Evolutionary conservation across 2,329 filamentous ascomycete species (phyloP), one percentile per base, ranked within the genome.

Genomic region (Blumeria hordei): DNA sequence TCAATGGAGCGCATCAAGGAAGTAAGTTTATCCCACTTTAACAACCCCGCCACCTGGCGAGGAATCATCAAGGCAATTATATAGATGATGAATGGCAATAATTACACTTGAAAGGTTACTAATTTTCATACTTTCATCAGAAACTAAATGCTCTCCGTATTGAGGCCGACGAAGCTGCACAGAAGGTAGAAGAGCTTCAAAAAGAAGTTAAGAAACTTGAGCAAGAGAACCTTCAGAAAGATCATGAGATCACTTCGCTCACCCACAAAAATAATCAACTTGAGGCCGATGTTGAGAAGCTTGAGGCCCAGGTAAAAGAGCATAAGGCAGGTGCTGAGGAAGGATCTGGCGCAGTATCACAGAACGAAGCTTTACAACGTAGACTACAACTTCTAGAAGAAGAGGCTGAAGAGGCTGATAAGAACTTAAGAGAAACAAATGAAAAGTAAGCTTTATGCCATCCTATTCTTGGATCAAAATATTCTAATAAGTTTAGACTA

Each of bases 211-310:
- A 95, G 77, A 70, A 72, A 55, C 78, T 96, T 60, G 88, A 98
- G 73, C 84, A 94, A 71, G 90, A 96, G 74, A 94, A 88, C 70
- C 77, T 94, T 59, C 76, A 83, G 68, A 96, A 96, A 76, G 92
- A 96, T 74, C 88, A 96, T 72, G 90, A 96, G 70, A 94, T 96
- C 70, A 93, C 85, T 62, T 96, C 92, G 55, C 80, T 96, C 65
- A 80, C 83, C 68, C 90, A 96, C 82, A 93, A 90, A 76, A 95
- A 94, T 73, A 80, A 81, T 66, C 76, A 94, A 58, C 83, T 96
- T 58, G 92, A 96, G 74, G 64, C 69, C 59, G 88, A 96, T 69
- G 82, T 94, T 62, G 90, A 95, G 74, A 94, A 94, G 76, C 76
- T 94, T 61, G 92, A 96, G 75, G 70, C 71, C 60, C 72, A 75